Percentiles rank a stretch among this genome's conserved stretches.
Conservation (phyloP, 2,329 filamentous ascomycete species). For the Cordyceps farinosa region DNA sequence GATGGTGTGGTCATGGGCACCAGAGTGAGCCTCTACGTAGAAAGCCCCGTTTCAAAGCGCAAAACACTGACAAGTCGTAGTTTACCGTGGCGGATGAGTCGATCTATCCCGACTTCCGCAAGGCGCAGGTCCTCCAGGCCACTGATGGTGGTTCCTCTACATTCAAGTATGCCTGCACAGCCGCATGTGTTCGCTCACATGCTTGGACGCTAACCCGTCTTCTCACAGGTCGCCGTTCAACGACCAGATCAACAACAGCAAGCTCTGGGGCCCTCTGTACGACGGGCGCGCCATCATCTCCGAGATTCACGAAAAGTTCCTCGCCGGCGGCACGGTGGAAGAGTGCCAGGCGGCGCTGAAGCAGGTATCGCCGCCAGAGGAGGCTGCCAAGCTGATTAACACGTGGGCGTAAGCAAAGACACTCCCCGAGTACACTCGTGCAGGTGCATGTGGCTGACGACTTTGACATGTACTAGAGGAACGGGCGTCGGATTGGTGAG, state of each 20-base stretch:
- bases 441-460: neutral
- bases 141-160: conserved; percentile 44
- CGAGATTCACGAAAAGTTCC: conserved; percentile 38
- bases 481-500: conserved; percentile 45
- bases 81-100: conserved; percentile 45
- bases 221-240: conserved; percentile 36
- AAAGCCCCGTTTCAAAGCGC: too few relatives aligned
- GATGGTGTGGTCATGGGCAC: conserved; percentile 45
- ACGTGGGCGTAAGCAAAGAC: conserved; percentile 37
- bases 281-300: conserved; percentile 43
- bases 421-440: neutral
- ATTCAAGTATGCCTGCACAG: conserved; percentile 37
- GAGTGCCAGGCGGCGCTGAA: conserved; percentile 40
- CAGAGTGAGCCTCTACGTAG: conserved; percentile 28
- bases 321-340: conserved; percentile 38
- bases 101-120: conserved; percentile 37
- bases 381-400: conserved; percentile 30
- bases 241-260: conserved; percentile 37
- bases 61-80: conserved; percentile 23
- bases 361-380: conserved; percentile 35
- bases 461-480: conserved; percentile 29
- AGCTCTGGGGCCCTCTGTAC: conserved; percentile 41
- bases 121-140: conserved; percentile 39
- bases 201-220: neutral
- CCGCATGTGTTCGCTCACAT: neutral